These are phyloP conservation scores for Verruconis gallopava DNA, from an alignment of 2,329 filamentous ascomycete species.

Conservation along the genomic window DNA sequence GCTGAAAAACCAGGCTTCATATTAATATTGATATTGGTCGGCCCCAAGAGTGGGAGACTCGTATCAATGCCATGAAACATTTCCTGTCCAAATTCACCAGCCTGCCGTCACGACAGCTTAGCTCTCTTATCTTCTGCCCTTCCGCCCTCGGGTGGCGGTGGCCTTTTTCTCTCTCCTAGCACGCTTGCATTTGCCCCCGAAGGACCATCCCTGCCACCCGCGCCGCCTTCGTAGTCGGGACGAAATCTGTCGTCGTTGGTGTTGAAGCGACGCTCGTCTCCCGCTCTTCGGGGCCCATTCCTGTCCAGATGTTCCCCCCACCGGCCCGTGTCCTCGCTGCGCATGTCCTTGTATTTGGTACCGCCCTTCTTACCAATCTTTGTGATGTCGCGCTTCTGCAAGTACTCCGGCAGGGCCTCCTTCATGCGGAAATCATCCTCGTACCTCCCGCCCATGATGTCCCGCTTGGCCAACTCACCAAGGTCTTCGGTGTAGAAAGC, in stretches of 20 bases:
- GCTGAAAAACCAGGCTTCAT: too few species aligned
- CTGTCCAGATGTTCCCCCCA: slow-evolving; percentile 57
- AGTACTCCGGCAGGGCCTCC: slow-evolving; percentile 73
- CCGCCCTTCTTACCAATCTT: slow-evolving; percentile 86
- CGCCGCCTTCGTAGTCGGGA: slow-evolving; percentile 40
- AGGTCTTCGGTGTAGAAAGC: slow-evolving; percentile 86
- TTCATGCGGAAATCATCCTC: slow-evolving; percentile 73
- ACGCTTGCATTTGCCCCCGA: slow-evolving; percentile 61
- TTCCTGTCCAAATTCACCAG: too few species aligned
- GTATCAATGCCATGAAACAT: too few species aligned
- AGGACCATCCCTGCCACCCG: slow-evolving; percentile 34
- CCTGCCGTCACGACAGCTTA: slow-evolving; percentile 17
- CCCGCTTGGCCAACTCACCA: slow-evolving; percentile 59
- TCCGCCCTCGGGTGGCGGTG: slow-evolving; percentile 24
- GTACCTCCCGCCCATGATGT: slow-evolving; percentile 75
- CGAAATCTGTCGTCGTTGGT: slow-evolving; percentile 51
- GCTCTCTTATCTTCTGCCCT: slow-evolving; percentile 32
- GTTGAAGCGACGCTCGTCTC: slow-evolving; percentile 4
- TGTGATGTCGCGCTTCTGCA: slow-evolving; percentile 88
- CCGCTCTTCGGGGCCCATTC: not conserved
- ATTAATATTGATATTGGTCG: too few species aligned
- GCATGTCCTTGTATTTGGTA: slow-evolving; percentile 80
- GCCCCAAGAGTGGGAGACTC: too few species aligned
- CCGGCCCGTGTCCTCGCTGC: slow-evolving; percentile 75
- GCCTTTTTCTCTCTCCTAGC: slow-evolving; percentile 47